Base-by-base conservation (phyloP, 257 asterid species). In the Solanum boliviense region DNA sequence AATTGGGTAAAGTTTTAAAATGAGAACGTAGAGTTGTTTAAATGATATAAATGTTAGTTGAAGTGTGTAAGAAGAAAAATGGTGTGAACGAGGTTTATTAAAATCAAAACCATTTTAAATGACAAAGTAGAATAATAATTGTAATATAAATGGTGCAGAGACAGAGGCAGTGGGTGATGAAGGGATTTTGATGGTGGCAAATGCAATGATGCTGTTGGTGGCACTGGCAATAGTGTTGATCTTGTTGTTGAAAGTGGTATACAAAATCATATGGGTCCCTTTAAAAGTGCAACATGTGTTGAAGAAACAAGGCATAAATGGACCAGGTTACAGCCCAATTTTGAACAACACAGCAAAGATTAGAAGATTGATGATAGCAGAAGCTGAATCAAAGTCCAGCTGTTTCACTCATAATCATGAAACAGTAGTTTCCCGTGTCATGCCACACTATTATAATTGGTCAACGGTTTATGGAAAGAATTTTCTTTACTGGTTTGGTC, bases 401-500 rank as follows among this genome's bases (percentile, higher is more conserved):
- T 87, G 88, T 21, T 83, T 90, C 68, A 86, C 56, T 9, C 27
- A 81, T 46, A 18, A 46, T 29, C 93, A 93, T 52, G 91, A 89
- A 31, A 35, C n/a, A 73, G 86, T 93, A 75, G 86, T 90, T 31
- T 90, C 88, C 10, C 88, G 90, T 36, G 95, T 89, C 71, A 79
- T 86, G 74, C 93, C 95, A 9, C 93, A 93, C 62, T 91, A 93
- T 86, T 48, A 89, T 84, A 89, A 85, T 39, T 93, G 95, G 95
- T 93, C 95, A 27, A 82, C 73, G 89, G 74, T 84, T 58, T 91
- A 91, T 44, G 93, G 93, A 2, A 91, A 90, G 68, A 91, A 86
- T 27, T 88, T 93, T 46, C 84, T 91, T 41, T 93, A 87, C 73
- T 93, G 94, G 95, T 91, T 91, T 58, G 95, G 95, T 88, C 56